A percentile compares a stretch with the other conserved stretches of the same genome.
Conservation (phyloP, 495 filamentous ascomycete species). For the Penicillium coprophilum region DNA sequence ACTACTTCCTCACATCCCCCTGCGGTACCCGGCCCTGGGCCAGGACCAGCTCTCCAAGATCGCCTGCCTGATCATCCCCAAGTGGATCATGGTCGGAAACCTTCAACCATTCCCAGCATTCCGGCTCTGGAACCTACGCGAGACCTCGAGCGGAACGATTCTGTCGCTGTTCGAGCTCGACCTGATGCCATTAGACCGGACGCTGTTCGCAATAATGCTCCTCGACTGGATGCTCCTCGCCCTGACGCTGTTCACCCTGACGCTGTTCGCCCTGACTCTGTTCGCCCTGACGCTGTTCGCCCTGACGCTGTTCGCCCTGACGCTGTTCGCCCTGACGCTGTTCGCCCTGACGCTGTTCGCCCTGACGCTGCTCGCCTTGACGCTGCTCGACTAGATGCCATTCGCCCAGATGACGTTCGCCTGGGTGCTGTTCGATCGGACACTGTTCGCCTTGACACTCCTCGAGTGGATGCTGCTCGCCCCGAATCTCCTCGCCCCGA, state of each 20-base stretch:
- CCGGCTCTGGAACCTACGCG: conserved; percentile 36
- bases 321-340: background rate
- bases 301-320: background rate
- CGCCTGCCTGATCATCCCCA: conserved; percentile 26
- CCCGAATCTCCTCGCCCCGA: conserved; percentile 12
- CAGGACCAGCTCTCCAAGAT: conserved; percentile 10
- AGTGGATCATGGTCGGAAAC: conserved; percentile 36
- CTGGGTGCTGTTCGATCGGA: background rate
- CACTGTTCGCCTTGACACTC: conserved; percentile 24
- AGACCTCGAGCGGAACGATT: conserved; percentile 44
- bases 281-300: background rate
- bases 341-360: background rate
- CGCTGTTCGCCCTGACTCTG: background rate
- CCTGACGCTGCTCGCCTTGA: background rate
- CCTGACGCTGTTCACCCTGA: background rate
- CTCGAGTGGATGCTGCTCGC: conserved; percentile 5
- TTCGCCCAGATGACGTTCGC: background rate
- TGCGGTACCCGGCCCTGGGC: conserved; percentile 6
- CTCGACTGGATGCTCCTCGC: background rate
- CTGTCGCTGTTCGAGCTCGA: conserved; percentile 29
- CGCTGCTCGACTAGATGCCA: background rate
- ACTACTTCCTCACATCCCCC: conserved; percentile 24
- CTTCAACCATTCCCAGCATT: conserved; percentile 35
- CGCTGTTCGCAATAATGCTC: background rate
- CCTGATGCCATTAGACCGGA: background rate